Evolutionary conservation across 805 yeast species (phyloP).

Genomic region (Ogataea corticis): DNA sequence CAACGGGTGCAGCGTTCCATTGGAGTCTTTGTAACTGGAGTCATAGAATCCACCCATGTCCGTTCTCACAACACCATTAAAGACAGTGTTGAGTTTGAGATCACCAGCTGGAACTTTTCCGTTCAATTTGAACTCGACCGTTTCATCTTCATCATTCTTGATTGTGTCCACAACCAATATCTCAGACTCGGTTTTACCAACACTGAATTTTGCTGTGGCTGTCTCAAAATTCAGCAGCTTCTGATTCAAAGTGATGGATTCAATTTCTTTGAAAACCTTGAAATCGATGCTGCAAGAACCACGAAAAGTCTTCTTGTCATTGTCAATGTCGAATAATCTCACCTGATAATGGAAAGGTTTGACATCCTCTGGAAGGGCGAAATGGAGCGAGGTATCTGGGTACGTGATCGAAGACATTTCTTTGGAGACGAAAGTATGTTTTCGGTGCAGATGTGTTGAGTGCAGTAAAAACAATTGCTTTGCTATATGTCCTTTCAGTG

Average conservation of each 20-base stretch:
- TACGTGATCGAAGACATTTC: constrained; percentile 9
- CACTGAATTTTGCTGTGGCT: constrained; percentile 24
- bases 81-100: constrained; percentile 36
- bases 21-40: constrained; percentile 41
- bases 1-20: constrained; percentile 40
- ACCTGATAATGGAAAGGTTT: constrained; percentile 75
- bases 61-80: constrained; percentile 46
- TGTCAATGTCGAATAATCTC: constrained; percentile 58
- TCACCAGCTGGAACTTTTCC: constrained; percentile 33
- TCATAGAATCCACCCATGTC: constrained; percentile 61
- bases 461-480: background rate
- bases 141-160: constrained; percentile 51
- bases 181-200: constrained; percentile 31
- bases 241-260: constrained; percentile 48
- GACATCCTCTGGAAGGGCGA: constrained; percentile 44
- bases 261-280: constrained; percentile 42
- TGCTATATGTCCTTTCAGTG: too few relatives aligned
- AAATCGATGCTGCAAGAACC: constrained; percentile 53
- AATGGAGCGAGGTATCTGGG: constrained; percentile 49
- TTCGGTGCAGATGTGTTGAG: background rate
- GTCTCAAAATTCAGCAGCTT: constrained; percentile 39
- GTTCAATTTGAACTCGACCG: constrained; percentile 59
- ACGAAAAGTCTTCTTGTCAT: constrained; percentile 42
- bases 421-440: too few relatives aligned
- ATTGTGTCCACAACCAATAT: constrained; percentile 20